These are phyloP conservation scores for Leccinum rimulosum DNA, from an alignment of 768 basidiomycete genomes.

Conservation along the genomic window DNA sequence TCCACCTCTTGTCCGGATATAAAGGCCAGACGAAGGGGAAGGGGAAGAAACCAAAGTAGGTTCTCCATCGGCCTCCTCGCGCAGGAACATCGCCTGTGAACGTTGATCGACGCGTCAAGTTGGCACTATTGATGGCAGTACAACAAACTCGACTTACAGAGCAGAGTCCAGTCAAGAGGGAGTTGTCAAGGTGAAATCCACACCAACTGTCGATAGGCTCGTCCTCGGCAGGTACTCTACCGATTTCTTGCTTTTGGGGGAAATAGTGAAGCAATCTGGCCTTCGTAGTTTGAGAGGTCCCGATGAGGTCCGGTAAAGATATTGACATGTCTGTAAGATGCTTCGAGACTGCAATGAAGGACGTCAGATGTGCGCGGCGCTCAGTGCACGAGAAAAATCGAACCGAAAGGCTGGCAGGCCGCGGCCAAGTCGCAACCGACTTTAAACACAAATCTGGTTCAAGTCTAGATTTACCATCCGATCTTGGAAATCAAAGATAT, in stretches of 20 bases:
- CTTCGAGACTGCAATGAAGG: conserved; percentile 47
- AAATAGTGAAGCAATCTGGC: conserved; percentile 97
- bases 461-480: conserved; percentile 4
- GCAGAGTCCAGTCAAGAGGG: conserved; percentile 88
- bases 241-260: conserved; percentile 51
- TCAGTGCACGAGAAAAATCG: conserved; percentile 8
- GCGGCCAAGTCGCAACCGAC: conserved; percentile 78
- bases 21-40: conserved; percentile 78
- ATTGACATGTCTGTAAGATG: conserved; percentile 61
- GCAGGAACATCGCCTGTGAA: conserved; percentile 79
- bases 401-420: conserved; percentile 92
- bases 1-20: conserved; percentile 84
- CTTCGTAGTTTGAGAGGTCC: conserved; percentile 79
- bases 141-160: conserved; percentile 48
- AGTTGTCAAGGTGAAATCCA: conserved; percentile 94
- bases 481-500: background rate
- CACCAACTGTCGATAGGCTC: conserved; percentile 87
- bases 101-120: conserved; percentile 4
- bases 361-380: conserved; percentile 1
- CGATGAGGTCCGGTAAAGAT: conserved; percentile 71
- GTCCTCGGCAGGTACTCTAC: conserved; percentile 41
- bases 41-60: conserved; percentile 61
- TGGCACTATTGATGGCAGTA: background rate
- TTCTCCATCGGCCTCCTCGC: conserved; percentile 39
- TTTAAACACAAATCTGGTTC: conserved; percentile 67